Evolutionary conservation across 139 green algal species (phyloP), one percentile per base, ranked within the genome.

Genomic region (Diplosphaera chodatii): DNA sequence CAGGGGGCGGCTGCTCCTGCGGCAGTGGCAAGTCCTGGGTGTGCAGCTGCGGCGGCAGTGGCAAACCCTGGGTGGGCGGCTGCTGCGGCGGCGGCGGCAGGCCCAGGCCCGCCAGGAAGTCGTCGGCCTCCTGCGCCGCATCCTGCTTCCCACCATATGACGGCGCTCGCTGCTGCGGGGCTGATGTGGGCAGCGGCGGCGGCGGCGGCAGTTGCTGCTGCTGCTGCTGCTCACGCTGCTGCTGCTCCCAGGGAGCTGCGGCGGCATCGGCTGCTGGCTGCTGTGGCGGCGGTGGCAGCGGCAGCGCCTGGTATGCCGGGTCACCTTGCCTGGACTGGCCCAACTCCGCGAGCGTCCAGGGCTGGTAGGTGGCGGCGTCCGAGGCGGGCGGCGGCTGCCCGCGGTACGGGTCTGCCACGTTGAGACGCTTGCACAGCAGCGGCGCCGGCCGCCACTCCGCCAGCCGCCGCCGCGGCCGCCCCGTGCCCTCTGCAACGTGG

Each of bases 381-480:
- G 68, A 30, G 6, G 32, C 41, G 30, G 30, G 30, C 30, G 74
- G 64, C 1, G 82, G 71, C 22, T 66, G 34, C 16, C 76, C 82
- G 32, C 85, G 77, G 80, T 90, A 96, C 37, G 10, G 94, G 76
- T 98, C 89, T 0, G 83, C 77, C 55, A 99, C 86, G 29, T 93
- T 92, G 68, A 97, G 94, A 0, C 94, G 82, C 79, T 90, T 93
- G 84, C 94, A 99, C 70, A 99, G 85, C 74, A 99, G 80, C 6
- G 90, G 82, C 55, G 76, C 81, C 15, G 94, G 94, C n/a, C n/a
- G n/a, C n/a, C n/a, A n/a, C n/a, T n/a, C n/a, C n/a, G n/a, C n/a
- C n/a, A n/a, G n/a, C n/a, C n/a, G n/a, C n/a, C n/a, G n/a, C n/a
- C n/a, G n/a, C n/a, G n/a, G n/a, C n/a, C n/a, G n/a, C n/a, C n/a